phyloP scores from a whole-genome alignment of 2,329 filamentous ascomycete species.

The Trichoderma aggressivum region DNA sequence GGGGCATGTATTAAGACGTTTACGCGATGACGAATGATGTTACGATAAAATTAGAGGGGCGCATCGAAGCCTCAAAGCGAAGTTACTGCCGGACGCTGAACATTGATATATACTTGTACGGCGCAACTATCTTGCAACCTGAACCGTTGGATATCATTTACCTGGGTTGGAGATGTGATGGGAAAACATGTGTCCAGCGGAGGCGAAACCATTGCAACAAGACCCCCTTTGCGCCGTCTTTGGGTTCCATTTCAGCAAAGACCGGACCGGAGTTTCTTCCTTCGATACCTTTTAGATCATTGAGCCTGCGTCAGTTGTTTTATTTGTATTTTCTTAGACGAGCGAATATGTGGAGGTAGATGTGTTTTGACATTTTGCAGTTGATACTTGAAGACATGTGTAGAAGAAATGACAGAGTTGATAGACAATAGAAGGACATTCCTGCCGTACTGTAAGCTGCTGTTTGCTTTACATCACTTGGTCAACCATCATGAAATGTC shows the following conservation, averaged over 20 bases:
- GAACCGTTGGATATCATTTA: background rate
- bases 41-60: conserved; percentile 12
- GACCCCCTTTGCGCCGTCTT: conserved; percentile 16
- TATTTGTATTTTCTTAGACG: conserved; percentile 5
- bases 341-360: background rate
- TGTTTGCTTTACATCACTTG: background rate
- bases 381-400: background rate
- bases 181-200: background rate
- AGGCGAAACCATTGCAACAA: background rate
- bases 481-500: background rate
- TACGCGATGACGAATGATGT: conserved; percentile 13
- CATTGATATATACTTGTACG: conserved; percentile 1
- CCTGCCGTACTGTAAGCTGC: background rate
- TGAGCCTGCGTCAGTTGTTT: conserved; percentile 13
- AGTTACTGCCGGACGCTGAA: background rate
- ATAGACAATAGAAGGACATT: conserved; percentile 13
- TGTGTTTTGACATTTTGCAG: background rate
- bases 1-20: background rate
- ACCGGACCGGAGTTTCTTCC: conserved; percentile 8
- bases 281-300: conserved; percentile 22
- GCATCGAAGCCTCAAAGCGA: conserved; percentile 3
- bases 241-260: conserved; percentile 2
- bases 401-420: background rate
- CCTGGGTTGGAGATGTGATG: background rate
- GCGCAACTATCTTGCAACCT: background rate